These are phyloP conservation scores for Aspergillus sp. DNA, from an alignment of 2,329 filamentous ascomycete species.

Conservation along the genomic window DNA sequence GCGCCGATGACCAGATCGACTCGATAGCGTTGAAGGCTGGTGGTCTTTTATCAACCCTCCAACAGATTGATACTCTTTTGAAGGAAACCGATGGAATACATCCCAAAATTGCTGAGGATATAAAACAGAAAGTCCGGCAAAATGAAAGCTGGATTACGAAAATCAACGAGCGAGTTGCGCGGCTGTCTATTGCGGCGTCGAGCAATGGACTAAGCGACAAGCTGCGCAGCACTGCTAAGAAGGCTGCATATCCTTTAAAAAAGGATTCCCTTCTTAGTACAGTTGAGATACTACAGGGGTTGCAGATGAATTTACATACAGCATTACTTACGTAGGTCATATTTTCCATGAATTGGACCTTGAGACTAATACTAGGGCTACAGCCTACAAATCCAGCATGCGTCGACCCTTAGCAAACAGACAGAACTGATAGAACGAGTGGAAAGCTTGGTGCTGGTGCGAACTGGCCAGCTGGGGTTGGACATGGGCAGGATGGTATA, in stretches of 20 bases:
- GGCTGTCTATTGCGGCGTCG: neutral
- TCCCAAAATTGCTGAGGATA: neutral
- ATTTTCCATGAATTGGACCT: too few species aligned
- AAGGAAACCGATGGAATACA: neutral
- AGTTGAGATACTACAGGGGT: neutral
- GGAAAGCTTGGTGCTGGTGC: too few species aligned
- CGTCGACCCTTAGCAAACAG: neutral
- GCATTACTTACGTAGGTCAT: neutral
- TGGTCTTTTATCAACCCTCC: neutral
- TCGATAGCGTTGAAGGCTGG: neutral
- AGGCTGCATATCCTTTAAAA: neutral
- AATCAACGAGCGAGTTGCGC: neutral
- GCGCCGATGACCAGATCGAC: neutral
- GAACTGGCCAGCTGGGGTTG: too few species aligned
- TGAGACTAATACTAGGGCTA: too few species aligned
- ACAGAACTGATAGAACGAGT: too few species aligned
- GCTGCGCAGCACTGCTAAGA: neutral
- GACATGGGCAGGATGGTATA: too few species aligned
- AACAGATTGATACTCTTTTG: neutral
- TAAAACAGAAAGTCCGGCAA: neutral
- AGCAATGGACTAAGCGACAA: neutral
- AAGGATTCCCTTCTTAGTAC: neutral
- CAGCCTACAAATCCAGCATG: neutral
- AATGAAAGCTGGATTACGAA: neutral
- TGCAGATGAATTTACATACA: neutral